Evolutionary conservation across 139 green algal species (phyloP), one percentile per base, ranked within the genome.

Genomic region (Ettlia oleoabundans): DNA sequence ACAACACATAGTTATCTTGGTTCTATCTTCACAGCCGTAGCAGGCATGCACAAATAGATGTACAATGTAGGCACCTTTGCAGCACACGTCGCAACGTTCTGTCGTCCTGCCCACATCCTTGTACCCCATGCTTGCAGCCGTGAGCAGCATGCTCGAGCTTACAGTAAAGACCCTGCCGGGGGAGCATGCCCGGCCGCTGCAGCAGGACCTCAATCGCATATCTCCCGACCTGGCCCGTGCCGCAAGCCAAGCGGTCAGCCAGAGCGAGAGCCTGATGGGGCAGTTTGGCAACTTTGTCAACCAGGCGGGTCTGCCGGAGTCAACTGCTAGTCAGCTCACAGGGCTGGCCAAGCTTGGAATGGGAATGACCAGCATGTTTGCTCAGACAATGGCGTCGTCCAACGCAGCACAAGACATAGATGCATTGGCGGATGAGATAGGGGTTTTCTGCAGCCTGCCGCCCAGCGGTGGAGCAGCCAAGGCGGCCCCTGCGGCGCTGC

Each of bases 111-210:
- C n/a, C 21, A 67, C 61, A 37, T 33, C 13, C 2, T 32, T 2
- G n/a, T n/a, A 67, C 30, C 32, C 35, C 28, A 28, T 19, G 6
- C 2, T 19, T 35, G 51, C 73, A 61, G 62, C 68, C 24, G 58
- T 86, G 28, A 53, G 51, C 9, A 55, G 66, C 32, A 67, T 52
- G 51, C 78, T 96, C 41, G 94, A 98, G 85, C 81, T 98, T 33
- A 89, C 76, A 1, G 76, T 98, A 51, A 88, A 90, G 37, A 93
- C 90, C 6, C 85, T 98, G 64, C 89, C 90, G 0, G 95, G 95
- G 9, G 93, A 95, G 78, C 95, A 98, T 86, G 87, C 92, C 35
- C 85, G 93, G 21, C 95, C 95, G 41, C 88, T 97, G 86, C 90
- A 94, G 74, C 93, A 96, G 87, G 88, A 88, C 75, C 52, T 90